Base-by-base conservation (phyloP, 257 asterid species). In the Gentiana straminea region DNA sequence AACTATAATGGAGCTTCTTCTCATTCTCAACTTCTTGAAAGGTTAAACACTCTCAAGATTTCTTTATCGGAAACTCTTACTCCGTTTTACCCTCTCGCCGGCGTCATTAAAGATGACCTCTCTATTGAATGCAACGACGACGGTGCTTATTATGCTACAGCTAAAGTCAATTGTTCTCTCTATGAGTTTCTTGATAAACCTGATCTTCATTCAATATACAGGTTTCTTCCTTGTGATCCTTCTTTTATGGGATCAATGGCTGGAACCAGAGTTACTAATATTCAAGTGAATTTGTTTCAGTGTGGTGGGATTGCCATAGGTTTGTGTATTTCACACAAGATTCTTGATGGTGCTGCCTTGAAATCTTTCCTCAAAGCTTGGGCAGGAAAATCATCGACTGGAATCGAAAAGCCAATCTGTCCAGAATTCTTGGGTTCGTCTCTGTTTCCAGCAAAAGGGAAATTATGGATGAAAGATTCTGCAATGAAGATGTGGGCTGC, bases 221-320 rank as follows among this genome's bases (percentile, higher is more conserved):
- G 35, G 54, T 66, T 88, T 15, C 81, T 88, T 39, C 90, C 91
- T 2, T 73, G 86, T 54, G 80, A 73, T 49, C 57, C 68, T 9
- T 52, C 62, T 52, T 71, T 50, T 11, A 51, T n/a, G 34, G 81
- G 63, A 33, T 60, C 58, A 48, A 60, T 51, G 62, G 70, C 63
- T 11, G 80, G 79, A 12, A 63, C 65, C 39, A 44, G 47, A 2
- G 80, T 77, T 50, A 70, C 95, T 0, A 88, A 81, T 46, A 55
- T 88, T 13, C 95, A 84, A 57, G 77, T 76, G 0, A 88, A 54
- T 55, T 50, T 59, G 7, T 84, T 84, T 36, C 68, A 74, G 46
- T 88, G 97, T 12, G 97, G 97, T 46, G 97, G 95, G 13, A 73
- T 88, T 9, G 82, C 94, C 4, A 65, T 88, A 44, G 95, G 88